A percentile compares a stretch with the other conserved stretches of the same genome.
Conservation (phyloP, 1,139 yeast genomes). For the Magnusiomyces ingens region DNA sequence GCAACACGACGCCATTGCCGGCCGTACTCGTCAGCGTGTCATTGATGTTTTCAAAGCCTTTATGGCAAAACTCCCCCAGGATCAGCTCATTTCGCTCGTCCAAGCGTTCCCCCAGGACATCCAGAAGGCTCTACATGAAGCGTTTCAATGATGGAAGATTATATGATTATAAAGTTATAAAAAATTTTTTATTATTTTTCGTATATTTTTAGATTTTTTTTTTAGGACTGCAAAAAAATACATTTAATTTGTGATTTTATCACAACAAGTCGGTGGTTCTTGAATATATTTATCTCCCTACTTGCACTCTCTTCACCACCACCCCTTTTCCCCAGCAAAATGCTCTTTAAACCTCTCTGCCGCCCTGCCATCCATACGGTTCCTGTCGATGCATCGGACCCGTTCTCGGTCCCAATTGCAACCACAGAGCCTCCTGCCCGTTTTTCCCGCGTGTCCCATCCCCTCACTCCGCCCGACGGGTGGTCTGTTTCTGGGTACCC, state of each 20-base stretch:
- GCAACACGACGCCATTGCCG: constrained; percentile 58
- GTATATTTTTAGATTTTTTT: too few species aligned
- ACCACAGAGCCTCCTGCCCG: constrained; percentile 6
- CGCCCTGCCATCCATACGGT: background rate
- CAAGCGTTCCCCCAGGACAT: constrained; percentile 58
- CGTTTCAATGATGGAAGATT: constrained; percentile 37
- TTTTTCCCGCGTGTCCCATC: constrained; percentile 8
- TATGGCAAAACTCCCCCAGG: constrained; percentile 43
- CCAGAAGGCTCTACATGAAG: constrained; percentile 54
- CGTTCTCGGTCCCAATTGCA: constrained; percentile 10
- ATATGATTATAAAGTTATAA: constrained; percentile 37
- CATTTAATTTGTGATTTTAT: constrained; percentile 3
- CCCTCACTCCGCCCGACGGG: constrained; percentile 6
- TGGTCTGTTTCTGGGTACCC: constrained; percentile 34
- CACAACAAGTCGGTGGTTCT: too few species aligned
- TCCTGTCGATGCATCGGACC: constrained; percentile 8
- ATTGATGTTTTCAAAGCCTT: constrained; percentile 49
- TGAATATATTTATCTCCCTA: too few species aligned
- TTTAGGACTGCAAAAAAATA: constrained; percentile 8
- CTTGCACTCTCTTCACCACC: too few species aligned
- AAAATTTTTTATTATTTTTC: too few species aligned
- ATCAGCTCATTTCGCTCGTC: constrained; percentile 58
- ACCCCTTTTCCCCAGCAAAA: too few species aligned
- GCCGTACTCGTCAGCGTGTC: constrained; percentile 59
- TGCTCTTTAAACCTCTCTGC: background rate